Evolutionary conservation across 371 early-diverging fungal species (phyloP).

Genomic region (Phascolomyces articulosus): DNA sequence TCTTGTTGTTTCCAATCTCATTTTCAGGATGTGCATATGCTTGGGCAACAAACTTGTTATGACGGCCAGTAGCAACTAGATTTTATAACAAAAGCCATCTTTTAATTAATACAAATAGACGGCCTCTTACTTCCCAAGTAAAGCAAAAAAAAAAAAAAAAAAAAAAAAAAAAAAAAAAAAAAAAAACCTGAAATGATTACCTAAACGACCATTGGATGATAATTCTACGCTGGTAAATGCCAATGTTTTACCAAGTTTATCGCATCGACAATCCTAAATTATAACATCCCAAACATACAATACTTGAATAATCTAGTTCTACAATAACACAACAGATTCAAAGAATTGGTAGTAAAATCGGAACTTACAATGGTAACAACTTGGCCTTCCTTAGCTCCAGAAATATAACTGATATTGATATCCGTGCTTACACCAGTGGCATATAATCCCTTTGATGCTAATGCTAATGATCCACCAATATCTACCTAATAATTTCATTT

Average conservation of each 20-base stretch:
- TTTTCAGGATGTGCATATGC: slow-evolving; percentile 49
- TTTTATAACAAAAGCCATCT: neutral
- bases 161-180: neutral
- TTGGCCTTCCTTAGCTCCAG: slow-evolving; percentile 58
- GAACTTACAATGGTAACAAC: slow-evolving; percentile 44
- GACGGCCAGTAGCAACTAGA: slow-evolving; percentile 61
- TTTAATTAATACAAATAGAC: neutral
- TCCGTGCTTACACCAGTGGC: slow-evolving; percentile 70
- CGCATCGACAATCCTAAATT: slow-evolving; percentile 54
- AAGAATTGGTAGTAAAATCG: too few species aligned
- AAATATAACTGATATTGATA: slow-evolving; percentile 62
- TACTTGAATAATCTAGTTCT: too few species aligned
- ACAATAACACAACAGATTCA: too few species aligned
- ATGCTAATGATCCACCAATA: slow-evolving; percentile 63
- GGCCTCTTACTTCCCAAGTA: neutral
- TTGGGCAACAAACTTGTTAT: slow-evolving; percentile 66
- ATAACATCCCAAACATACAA: too few species aligned
- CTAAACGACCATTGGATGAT: slow-evolving; percentile 41
- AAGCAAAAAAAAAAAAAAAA: neutral
- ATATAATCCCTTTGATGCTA: slow-evolving; percentile 61
- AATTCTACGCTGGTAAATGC: slow-evolving; percentile 65
- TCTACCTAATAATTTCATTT: slow-evolving; percentile 36
- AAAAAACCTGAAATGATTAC: slow-evolving; percentile 19
- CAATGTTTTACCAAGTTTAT: slow-evolving; percentile 64
- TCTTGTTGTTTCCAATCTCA: slow-evolving; percentile 11